Base-by-base conservation (phyloP, 1,284 basidiomycete genomes). In the Schizophyllum amplum region DNA sequence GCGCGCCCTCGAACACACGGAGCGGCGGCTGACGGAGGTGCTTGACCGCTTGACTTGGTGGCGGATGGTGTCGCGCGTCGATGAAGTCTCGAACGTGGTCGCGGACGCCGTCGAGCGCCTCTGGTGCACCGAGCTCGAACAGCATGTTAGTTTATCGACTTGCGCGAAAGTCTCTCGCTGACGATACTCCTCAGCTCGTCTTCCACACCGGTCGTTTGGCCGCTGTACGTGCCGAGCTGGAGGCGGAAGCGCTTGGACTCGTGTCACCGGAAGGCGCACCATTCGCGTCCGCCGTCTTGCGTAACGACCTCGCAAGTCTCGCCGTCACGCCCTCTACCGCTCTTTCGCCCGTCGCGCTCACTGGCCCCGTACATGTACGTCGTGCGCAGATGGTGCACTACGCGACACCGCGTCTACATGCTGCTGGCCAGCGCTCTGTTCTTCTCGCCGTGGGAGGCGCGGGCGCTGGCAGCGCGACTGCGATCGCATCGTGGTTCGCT, bases 91-190 rank as follows among this genome's bases (percentile, higher is more conserved):
- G 7, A 69, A 72, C 33, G 76, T 84, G 25, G 69, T 94, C 7
- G 73, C 71, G 1, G 63, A 73, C 13, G 79, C 82, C 46, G 68
- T 90, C 7, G 72, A 79, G 47, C 71, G 71, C 47, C 68, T 75
- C 1, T 92, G 89, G 82, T 87, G 84, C 58, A 73, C 71, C 59
- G 81, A 80, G 4, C 73, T 93, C 11, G 86, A 92, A 66, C 74
- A 77, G 60, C 77, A 83, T 70, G 89, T 88, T 60, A 49, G 77
- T 66, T 13, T 47, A 25, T 4, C 15, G 21, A 23, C n/a, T 23
- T 15, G n/a, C n/a, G n/a, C n/a, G n/a, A n/a, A 51, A 20, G 13
- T 20, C 23, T 24, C 46, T n/a, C 56, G 47, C 56, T 46, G 33
- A 7, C 22, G 23, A 21, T 21, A 27, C 7, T 52, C 53, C 51